Conservation (phyloP, 225 moss, liverwort and hornwort genomes). For the Pleurozium schreberi region DNA sequence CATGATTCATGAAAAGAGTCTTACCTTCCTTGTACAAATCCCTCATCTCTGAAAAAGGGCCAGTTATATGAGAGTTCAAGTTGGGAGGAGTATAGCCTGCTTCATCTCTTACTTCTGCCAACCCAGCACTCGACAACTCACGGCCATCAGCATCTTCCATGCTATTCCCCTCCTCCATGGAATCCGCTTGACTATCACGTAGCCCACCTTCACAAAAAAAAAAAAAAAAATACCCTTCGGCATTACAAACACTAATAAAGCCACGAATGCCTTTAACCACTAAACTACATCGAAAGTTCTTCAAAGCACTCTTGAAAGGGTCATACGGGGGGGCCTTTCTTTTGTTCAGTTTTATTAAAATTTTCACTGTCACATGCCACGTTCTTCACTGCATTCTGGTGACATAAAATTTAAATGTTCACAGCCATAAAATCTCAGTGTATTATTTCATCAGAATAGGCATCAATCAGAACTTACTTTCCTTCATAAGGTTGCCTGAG, state of each 20-base stretch:
- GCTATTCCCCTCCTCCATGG: constrained; percentile 14
- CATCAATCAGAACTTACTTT: constrained; percentile 3
- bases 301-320: neutral
- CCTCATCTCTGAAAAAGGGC: constrained; percentile 65
- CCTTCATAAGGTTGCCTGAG: neutral
- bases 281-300: neutral
- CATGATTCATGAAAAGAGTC: neutral
- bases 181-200: neutral
- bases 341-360: neutral
- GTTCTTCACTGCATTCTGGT: neutral
- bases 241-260: neutral
- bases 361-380: neutral
- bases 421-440: neutral
- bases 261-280: neutral
- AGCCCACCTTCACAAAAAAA: constrained; percentile 6
- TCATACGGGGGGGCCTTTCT: neutral
- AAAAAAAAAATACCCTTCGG: neutral
- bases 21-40: constrained; percentile 73
- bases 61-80: constrained; percentile 72
- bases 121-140: constrained; percentile 6
- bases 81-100: constrained; percentile 59
- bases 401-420: neutral
- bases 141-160: constrained; percentile 6
- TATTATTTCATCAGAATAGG: neutral
- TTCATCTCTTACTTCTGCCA: constrained; percentile 8